Percentiles rank a stretch among this genome's conserved stretches.
These are phyloP conservation scores for Serendipita sp. DNA, from an alignment of 768 basidiomycete species.

Conservation along the genomic window DNA sequence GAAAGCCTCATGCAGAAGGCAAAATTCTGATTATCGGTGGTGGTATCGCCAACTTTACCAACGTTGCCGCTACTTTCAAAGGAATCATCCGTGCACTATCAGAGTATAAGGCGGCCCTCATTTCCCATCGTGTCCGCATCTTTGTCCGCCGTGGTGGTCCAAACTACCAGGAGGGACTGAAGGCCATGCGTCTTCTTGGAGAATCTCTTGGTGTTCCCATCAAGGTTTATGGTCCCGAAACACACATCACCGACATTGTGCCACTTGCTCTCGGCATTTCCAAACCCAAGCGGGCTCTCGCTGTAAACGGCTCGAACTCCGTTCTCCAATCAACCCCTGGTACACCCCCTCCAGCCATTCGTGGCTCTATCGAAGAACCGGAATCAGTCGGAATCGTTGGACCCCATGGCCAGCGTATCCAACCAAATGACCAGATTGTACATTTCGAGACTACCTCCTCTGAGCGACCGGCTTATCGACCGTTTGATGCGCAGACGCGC, in stretches of 20 bases:
- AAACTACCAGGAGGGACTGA: slow-evolving; percentile 97
- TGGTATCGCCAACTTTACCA: slow-evolving; percentile 99
- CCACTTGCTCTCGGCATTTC: slow-evolving; percentile 86
- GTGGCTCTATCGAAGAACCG: slow-evolving; percentile 13
- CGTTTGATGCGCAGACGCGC: slow-evolving; percentile 86
- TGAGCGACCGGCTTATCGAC: slow-evolving; percentile 63
- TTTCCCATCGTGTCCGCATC: slow-evolving; percentile 76
- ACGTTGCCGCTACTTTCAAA: slow-evolving; percentile 98
- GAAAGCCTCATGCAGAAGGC: slow-evolving; percentile 59
- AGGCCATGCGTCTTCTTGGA: slow-evolving; percentile 91
- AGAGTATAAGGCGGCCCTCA: slow-evolving; percentile 76
- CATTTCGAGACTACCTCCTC: slow-evolving; percentile 50
- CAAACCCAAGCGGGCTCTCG: slow-evolving; percentile 31
- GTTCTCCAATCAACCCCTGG: slow-evolving; percentile 33
- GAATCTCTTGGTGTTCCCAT: slow-evolving; percentile 97
- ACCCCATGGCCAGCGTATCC: slow-evolving; percentile 62
- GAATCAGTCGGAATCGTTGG: slow-evolving; percentile 53
- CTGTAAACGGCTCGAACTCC: slow-evolving; percentile 19
- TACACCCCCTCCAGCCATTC: slow-evolving; percentile 22
- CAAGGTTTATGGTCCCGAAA: slow-evolving; percentile 92
- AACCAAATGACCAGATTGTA: slow-evolving; percentile 78
- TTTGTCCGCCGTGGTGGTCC: slow-evolving; percentile 97
- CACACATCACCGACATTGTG: slow-evolving; percentile 96
- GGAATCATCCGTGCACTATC: slow-evolving; percentile 96
- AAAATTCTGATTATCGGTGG: slow-evolving; percentile 99